A percentile compares a stretch with the other conserved stretches of the same genome.
Conservation (phyloP, 257 asterid species). For the Scutellaria minor region DNA sequence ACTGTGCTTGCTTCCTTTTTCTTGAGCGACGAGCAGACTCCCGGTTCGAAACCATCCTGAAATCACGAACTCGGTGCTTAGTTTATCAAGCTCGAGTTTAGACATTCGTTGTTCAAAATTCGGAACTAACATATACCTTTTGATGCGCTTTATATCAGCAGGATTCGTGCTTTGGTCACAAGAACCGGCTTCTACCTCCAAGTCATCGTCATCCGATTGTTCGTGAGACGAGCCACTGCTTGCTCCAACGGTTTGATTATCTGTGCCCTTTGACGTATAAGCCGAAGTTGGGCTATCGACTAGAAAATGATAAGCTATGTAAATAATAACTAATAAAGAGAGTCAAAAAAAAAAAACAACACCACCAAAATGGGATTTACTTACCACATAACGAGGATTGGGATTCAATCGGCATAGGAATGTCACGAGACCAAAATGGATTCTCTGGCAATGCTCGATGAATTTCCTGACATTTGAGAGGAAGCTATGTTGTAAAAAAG, state of each 20-base stretch:
- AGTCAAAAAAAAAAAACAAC: not conserved
- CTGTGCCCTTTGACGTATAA: slow-evolving; percentile 47
- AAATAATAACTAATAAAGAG: not conserved
- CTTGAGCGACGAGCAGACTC: slow-evolving; percentile 93
- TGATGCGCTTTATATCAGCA: slow-evolving; percentile 53
- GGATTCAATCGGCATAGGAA: slow-evolving; percentile 57
- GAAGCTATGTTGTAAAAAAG: slow-evolving; percentile 21
- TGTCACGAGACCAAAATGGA: slow-evolving; percentile 46
- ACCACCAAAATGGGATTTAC: slow-evolving; percentile 14
- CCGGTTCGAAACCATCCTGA: slow-evolving; percentile 82
- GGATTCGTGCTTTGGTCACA: slow-evolving; percentile 69
- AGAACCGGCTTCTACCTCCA: slow-evolving; percentile 68
- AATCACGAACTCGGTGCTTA: slow-evolving; percentile 24
- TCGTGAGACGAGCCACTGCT: slow-evolving; percentile 79
- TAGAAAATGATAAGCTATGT: slow-evolving; percentile 30
- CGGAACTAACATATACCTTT: slow-evolving; percentile 46
- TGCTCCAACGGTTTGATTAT: slow-evolving; percentile 50
- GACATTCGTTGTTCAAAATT: not conserved
- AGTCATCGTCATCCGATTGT: slow-evolving; percentile 77
- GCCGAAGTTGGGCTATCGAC: slow-evolving; percentile 73
- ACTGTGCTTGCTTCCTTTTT: slow-evolving; percentile 78
- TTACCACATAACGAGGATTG: slow-evolving; percentile 77
- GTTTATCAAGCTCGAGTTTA: not conserved
- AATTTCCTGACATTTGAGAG: slow-evolving; percentile 50
- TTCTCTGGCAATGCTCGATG: slow-evolving; percentile 43